Evolutionary conservation across 116 monocot genomes (phyloP).

Genomic region (Posidonia oceanica): DNA sequence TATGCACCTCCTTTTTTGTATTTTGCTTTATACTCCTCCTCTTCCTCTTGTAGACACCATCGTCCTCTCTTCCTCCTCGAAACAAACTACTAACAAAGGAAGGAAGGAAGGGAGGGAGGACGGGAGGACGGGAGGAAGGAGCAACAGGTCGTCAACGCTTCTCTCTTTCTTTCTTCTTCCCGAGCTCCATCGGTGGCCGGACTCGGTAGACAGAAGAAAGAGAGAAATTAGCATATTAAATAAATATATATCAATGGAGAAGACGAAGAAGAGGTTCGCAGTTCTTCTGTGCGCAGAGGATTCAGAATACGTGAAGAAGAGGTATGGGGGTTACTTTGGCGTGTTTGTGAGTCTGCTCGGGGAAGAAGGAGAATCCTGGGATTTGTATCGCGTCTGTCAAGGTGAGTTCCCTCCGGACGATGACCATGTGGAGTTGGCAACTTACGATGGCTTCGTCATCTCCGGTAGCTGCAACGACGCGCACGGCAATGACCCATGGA

Average conservation of each 20-base stretch:
- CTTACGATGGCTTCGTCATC: constrained; percentile 56
- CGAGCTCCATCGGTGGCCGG: too few species aligned
- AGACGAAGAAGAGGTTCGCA: constrained; percentile 36
- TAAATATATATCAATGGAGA: not conserved
- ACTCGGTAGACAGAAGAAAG: too few species aligned
- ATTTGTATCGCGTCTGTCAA: constrained; percentile 43
- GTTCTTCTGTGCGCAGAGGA: constrained; percentile 51
- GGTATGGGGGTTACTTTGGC: constrained; percentile 62
- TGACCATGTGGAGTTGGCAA: constrained; percentile 15
- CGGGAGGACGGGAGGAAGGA: too few species aligned
- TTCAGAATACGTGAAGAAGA: constrained; percentile 56
- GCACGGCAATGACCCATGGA: constrained; percentile 55
- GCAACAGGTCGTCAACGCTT: too few species aligned
- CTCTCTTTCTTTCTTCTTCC: too few species aligned
- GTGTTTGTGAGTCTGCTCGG: constrained; percentile 52
- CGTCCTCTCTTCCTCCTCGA: too few species aligned
- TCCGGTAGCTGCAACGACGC: constrained; percentile 69
- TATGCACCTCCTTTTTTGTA: too few species aligned
- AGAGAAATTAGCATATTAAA: too few species aligned
- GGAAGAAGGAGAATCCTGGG: constrained; percentile 51
- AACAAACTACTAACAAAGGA: too few species aligned
- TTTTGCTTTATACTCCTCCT: too few species aligned
- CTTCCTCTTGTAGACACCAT: too few species aligned
- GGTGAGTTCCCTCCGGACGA: constrained; percentile 54
- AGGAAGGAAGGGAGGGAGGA: too few species aligned